Percentiles rank a stretch among this genome's conserved stretches.
Conservation (phyloP, 106 monocot genomes). For the Dendrobium nobile region DNA sequence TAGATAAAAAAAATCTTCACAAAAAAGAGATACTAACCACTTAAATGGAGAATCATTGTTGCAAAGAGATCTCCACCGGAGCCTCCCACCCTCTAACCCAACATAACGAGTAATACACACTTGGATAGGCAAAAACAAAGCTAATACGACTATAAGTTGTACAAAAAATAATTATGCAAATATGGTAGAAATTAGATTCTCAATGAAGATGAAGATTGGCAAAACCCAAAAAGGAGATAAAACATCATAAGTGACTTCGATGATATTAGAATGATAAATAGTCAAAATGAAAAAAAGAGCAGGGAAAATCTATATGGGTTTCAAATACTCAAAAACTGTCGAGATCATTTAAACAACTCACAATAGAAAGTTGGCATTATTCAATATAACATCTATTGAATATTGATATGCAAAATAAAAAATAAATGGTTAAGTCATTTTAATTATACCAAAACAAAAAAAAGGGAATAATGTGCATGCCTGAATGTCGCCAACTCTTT, state of each 20-base stretch:
- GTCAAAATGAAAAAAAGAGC: neutral
- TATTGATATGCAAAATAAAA: neutral
- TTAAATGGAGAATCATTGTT: neutral
- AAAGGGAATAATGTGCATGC: conserved; percentile 19
- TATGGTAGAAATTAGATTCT: neutral
- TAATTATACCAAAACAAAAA: neutral
- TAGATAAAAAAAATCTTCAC: neutral
- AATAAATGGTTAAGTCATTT: neutral
- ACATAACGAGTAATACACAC: neutral
- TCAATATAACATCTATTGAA: neutral
- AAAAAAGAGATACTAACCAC: neutral
- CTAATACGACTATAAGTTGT: neutral
- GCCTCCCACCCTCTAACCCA: neutral
- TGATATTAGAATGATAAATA: neutral
- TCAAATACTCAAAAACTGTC: conserved; percentile 2
- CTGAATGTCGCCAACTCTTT: conserved; percentile 59
- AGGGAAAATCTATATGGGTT: neutral
- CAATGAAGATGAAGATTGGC: neutral
- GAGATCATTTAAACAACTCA: neutral
- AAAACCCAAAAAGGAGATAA: neutral
- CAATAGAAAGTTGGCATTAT: neutral
- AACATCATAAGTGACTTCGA: neutral
- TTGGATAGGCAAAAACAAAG: neutral
- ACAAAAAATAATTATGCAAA: neutral
- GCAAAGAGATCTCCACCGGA: neutral